These are phyloP conservation scores for Tanacetum coccineum DNA, from an alignment of 129 eudicot species.

Conservation along the genomic window DNA sequence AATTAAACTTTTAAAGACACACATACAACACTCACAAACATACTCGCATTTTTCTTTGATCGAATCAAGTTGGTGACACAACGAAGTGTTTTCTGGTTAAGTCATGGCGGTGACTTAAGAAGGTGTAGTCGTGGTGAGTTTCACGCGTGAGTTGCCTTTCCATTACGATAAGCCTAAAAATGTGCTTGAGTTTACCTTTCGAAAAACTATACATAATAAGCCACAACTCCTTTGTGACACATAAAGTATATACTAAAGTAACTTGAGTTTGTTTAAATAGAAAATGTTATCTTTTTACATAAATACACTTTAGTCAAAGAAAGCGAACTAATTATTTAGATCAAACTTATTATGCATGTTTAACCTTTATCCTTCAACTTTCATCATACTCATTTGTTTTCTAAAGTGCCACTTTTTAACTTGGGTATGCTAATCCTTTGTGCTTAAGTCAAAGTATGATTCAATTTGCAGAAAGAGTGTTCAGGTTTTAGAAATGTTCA, in stretches of 20 bases:
- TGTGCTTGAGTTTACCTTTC: too few relatives aligned
- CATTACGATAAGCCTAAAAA: too few relatives aligned
- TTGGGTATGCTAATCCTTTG: conserved; percentile 5
- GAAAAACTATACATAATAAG: too few relatives aligned
- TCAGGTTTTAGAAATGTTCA: not conserved
- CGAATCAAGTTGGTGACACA: too few relatives aligned
- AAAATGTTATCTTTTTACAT: not conserved
- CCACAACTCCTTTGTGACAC: too few relatives aligned
- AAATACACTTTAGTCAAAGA: conserved; percentile 13
- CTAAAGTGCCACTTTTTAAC: conserved; percentile 11
- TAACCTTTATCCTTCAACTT: conserved; percentile 11
- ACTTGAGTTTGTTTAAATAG: not conserved
- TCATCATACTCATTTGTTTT: conserved; percentile 23
- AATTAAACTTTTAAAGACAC: too few relatives aligned
- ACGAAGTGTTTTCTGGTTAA: too few relatives aligned
- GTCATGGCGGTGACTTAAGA: too few relatives aligned
- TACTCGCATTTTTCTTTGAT: too few relatives aligned
- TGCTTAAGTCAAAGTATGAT: conserved; percentile 1
- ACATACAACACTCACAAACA: too few relatives aligned
- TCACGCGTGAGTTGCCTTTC: too few relatives aligned
- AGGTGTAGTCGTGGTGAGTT: too few relatives aligned
- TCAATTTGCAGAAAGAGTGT: not conserved
- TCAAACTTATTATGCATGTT: not conserved
- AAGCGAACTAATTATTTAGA: conserved; percentile 7
- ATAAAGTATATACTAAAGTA: not conserved